Percentiles rank a stretch among this genome's conserved stretches.
These are phyloP conservation scores for Endoconidiophora laricicola DNA, from an alignment of 2,329 filamentous ascomycete species.

Conservation along the genomic window DNA sequence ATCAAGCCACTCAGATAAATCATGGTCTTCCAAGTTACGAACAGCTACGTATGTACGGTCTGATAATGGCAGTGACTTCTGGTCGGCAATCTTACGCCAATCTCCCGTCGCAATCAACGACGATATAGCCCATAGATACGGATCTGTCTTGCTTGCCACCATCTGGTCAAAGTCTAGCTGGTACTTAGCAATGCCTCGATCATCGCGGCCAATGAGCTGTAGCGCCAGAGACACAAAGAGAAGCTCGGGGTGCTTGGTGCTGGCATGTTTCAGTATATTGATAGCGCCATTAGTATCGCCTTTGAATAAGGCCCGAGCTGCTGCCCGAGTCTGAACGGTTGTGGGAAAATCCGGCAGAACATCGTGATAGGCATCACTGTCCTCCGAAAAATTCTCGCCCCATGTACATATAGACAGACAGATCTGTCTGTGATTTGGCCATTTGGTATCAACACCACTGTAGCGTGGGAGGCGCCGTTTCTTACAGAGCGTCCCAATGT, in stretches of 20 bases:
- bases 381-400: constrained; percentile 32
- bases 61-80: constrained; percentile 54
- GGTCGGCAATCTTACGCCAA: constrained; percentile 58
- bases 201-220: constrained; percentile 41
- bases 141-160: constrained; percentile 49
- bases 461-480: constrained; percentile 45
- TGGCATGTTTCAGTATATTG: constrained; percentile 50
- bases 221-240: constrained; percentile 51
- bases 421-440: constrained; percentile 54
- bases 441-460: constrained; percentile 44
- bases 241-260: constrained; percentile 44
- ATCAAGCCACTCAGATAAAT: constrained; percentile 50
- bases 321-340: constrained; percentile 51
- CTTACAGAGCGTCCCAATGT: constrained; percentile 46
- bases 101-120: constrained; percentile 60
- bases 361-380: constrained; percentile 24
- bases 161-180: constrained; percentile 42
- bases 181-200: constrained; percentile 27
- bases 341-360: constrained; percentile 32
- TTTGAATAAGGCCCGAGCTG: constrained; percentile 59
- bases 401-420: constrained; percentile 61
- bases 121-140: constrained; percentile 65
- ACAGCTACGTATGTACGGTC: constrained; percentile 62
- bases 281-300: constrained; percentile 53
- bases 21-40: constrained; percentile 43